Base-by-base conservation (phyloP, 495 filamentous ascomycete genomes). In the Annulohypoxylon nitens region DNA sequence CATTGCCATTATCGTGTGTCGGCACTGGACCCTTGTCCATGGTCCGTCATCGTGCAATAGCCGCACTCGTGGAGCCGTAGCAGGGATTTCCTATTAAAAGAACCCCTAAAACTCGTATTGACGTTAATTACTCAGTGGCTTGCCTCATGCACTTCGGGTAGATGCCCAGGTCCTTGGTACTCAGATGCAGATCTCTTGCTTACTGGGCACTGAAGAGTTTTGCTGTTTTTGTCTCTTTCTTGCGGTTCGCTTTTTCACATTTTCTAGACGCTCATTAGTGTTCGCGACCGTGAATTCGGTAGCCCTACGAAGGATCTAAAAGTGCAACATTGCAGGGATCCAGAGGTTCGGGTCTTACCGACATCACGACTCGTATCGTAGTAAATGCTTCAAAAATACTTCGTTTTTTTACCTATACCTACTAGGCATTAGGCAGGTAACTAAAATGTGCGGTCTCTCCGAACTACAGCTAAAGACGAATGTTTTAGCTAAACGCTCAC, bases 71-170 rank as follows among this genome's bases (percentile, higher is more conserved):
- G 57, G 57, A 45, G 57, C 57, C 36, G 57, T 34, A 20, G 37
- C 57, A 60, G 36, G 57, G 57, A 20, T 10, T 30, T 30, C 54
- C 30, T 64, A 53, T 36, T 64, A 53, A 39, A 64, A 50, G 39
- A 60, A 8, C 37, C 39, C 57, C 36, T 64, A 53, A 37, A 45
- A 6, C 18, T 26, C 23, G 43, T 33, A 43, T 12, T 18, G 43
- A 43, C 25, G 25, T 26, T 51, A 54, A 54, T 54, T 54, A 12
- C 11, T 33, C 23, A 54, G 50, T 26, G 25, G 25, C 50, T 25
- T 54, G 14, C 25, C 50, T 54, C 11, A 26, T 54, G 50, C 50
- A 30, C 30, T 12, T 16, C 43, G 43, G 43, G 43, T 16, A 45
- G 20, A 23, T 23, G 20, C 41, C n/a, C 41, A 5, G n/a, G 41